Base-by-base conservation (phyloP, 108 stramenopile genomes). In the Fistulifera pelliculosa region DNA sequence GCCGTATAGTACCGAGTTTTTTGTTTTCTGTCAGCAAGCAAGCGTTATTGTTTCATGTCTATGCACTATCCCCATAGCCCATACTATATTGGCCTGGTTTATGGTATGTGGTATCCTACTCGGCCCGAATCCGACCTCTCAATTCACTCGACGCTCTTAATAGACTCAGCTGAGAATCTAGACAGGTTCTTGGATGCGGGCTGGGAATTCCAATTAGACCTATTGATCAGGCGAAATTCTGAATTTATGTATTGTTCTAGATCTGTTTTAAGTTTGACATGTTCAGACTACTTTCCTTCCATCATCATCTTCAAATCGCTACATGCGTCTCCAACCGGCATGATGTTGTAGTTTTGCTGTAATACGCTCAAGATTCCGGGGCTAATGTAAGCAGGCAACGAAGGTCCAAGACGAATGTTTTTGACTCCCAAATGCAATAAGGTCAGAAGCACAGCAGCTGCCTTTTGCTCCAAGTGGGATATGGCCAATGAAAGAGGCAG, bases 381-480 rank as follows among this genome's bases (percentile, higher is more conserved):
- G 2, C 80, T 79, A 21, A 87, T 61, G 56, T 85, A 87, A 12
- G 83, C 85, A 23, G 83, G 83, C 10, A 80, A 53, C 35, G 49
- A 65, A 14, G 89, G 89, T 13, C 89, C 85, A 18, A 91, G 54
- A 43, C 84, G 70, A 73, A 90, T 90, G 57, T 86, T 81, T 62
- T 86, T 84, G 49, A 90, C 69, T 42, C 85, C 85, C 68, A 90
- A 72, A 16, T 65, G 25, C 49, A 90, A 76, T 43, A 86, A 49
- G 0, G 85, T 86, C 43, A 86, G 55, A 14, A 90, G 58, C 10
- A 86, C 89, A 3, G 85, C 89, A n/a, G 85, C 85, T 15, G 89
- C 89, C 65, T 87, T 91, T 72, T 91, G 90, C 65, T 91, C 90
- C 60, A 86, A 61, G 54, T 86, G 85, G 25, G 40, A 31, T 14